Base-by-base conservation (phyloP, 106 monocot genomes). In the Triglochin maritima region DNA sequence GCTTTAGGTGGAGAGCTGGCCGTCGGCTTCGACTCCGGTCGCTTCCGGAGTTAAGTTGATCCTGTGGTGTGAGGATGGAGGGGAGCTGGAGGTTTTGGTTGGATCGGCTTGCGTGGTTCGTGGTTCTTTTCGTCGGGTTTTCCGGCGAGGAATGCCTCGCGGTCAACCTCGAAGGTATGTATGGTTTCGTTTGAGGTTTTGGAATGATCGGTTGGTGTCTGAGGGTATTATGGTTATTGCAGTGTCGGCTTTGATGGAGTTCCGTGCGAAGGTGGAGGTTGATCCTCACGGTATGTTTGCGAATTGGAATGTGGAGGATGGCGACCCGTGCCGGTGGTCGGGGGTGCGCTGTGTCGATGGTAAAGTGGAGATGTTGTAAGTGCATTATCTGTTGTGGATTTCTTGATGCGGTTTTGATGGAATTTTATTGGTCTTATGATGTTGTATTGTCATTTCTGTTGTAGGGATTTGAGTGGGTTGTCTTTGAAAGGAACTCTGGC, bases 281-380 rank as follows among this genome's bases (percentile, higher is more conserved):
- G 85, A 88, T 79, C 83, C 85, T 55, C 59, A 71, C 76, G 77
- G 79, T 10, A 78, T 61, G 16, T 70, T 88, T 5, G 55, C 57
- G 48, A 81, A 78, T 68, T 88, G 92, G 88, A 71, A 86, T 73
- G 65, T 52, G 8, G 54, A 74, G 1, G 81, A 77, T 67, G 16
- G 44, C 11, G 60, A 77, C 54, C 88, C 92, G 0, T 88, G 92
- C 76, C 66, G 56, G 44, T 88, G 88, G 92, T 63, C 55, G 0
- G 92, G 92, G 44, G 78, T 92, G 60, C 79, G 53, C 11, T 92
- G 88, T 56, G 12, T 77, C 69, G 82, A 77, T 67, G 79, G 82
- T 72, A 80, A 79, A 78, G 89, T 94, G 11, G 84, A 84, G 60
- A 73, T 64, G 17, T 29, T 94, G 94, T 94, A 81, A 89, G 94